Conservation (phyloP, 2,329 filamentous ascomycete species). For the Fusarium bulbicola region DNA sequence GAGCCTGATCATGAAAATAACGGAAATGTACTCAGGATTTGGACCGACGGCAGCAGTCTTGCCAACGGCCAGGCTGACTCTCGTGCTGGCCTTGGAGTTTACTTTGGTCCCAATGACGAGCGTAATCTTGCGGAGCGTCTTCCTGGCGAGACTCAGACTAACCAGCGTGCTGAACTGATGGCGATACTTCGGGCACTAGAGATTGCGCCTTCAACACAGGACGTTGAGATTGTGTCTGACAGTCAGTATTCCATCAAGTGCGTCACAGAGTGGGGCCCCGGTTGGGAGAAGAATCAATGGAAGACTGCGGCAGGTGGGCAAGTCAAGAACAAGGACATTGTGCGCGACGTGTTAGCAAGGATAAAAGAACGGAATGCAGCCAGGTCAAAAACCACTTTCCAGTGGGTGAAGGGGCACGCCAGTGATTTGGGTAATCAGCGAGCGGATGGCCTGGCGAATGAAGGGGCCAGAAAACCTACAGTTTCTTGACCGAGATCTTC, state of each 20-base stretch:
- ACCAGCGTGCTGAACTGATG: slow-evolving; percentile 94
- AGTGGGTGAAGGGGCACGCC: slow-evolving; percentile 91
- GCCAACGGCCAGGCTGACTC: slow-evolving; percentile 66
- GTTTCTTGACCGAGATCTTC: neutral
- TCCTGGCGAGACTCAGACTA: slow-evolving; percentile 80
- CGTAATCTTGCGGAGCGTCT: slow-evolving; percentile 80
- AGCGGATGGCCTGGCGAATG: slow-evolving; percentile 80
- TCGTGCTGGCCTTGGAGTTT: slow-evolving; percentile 70
- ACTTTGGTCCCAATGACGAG: slow-evolving; percentile 65
- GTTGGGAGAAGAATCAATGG: slow-evolving; percentile 83
- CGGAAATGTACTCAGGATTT: slow-evolving; percentile 53
- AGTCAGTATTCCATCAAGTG: slow-evolving; percentile 92
- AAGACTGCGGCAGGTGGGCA: slow-evolving; percentile 72
- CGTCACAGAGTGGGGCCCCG: slow-evolving; percentile 81
- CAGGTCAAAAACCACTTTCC: slow-evolving; percentile 73
- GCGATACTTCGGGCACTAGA: slow-evolving; percentile 87
- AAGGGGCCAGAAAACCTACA: slow-evolving; percentile 46
- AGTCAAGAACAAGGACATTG: slow-evolving; percentile 88
- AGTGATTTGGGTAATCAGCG: slow-evolving; percentile 77
- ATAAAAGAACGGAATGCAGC: slow-evolving; percentile 74
- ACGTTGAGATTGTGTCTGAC: slow-evolving; percentile 85
- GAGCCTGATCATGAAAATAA: neutral
- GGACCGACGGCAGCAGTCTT: slow-evolving; percentile 70
- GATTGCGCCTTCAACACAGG: slow-evolving; percentile 71
- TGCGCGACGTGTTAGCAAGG: slow-evolving; percentile 74